Conservation (phyloP, 2,329 filamentous ascomycete genomes). For the Colletotrichum salicis region DNA sequence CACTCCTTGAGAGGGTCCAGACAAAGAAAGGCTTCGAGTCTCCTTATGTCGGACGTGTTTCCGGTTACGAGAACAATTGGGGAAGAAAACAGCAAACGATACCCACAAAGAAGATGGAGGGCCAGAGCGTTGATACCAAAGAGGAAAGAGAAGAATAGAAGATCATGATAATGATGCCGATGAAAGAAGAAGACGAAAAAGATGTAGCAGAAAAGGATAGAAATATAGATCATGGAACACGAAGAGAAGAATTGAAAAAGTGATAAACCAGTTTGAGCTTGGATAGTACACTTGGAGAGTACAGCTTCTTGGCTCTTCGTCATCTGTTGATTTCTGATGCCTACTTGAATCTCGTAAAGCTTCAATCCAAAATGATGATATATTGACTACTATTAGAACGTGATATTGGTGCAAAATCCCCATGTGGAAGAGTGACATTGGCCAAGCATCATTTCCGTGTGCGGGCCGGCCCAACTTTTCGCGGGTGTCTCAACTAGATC, state of each 20-base stretch:
- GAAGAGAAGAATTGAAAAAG: conserved; percentile 2
- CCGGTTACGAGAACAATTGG: background rate
- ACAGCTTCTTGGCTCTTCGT: background rate
- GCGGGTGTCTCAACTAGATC: conserved; percentile 33
- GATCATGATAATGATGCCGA: conserved; percentile 2
- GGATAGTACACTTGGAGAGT: background rate
- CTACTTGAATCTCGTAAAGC: background rate
- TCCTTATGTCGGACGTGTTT: background rate
- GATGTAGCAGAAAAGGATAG: conserved; percentile 30
- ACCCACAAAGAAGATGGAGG: conserved; percentile 12
- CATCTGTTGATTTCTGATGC: background rate
- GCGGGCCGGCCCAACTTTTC: conserved; percentile 27
- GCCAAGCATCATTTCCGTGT: conserved; percentile 21
- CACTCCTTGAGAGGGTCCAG: conserved; percentile 20
- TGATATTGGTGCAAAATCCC: background rate
- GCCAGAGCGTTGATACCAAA: conserved; percentile 23
- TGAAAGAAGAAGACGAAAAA: conserved; percentile 28
- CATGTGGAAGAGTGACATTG: conserved; percentile 1
- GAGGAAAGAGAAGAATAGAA: background rate
- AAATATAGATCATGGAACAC: conserved; percentile 5
- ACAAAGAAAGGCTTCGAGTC: background rate
- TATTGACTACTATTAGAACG: conserved; percentile 6
- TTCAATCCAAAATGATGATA: conserved; percentile 1
- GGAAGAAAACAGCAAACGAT: conserved; percentile 24
- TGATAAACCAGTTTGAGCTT: background rate